Evolutionary conservation across 257 asterid genomes (phyloP), one percentile per base, ranked within the genome.

Genomic region (Leonotis leonurus): DNA sequence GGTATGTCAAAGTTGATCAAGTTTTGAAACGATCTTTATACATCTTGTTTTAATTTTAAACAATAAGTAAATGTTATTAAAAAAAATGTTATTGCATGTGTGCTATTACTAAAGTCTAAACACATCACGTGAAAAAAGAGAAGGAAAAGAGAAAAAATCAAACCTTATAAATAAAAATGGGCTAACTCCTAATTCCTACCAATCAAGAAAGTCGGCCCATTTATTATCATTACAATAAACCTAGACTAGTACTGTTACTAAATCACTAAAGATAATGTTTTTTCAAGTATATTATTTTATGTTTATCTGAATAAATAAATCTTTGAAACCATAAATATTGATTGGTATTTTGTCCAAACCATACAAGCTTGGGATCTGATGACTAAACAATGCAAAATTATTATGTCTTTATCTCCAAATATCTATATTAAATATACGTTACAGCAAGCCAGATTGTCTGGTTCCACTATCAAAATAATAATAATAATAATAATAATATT

Each of bases 301-400:
- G 60, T 72, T 64, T 56, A 69, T 53, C 76, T 53, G 36, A 56
- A 56, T 8, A 16, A 73, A 56, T 10, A 37, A 65, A 41, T 37
- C 18, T 13, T n/a, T 3, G 26, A 68, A 61, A 24, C 56, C 40
- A 32, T 36, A 51, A 51, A 52, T 18, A 11, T 39, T 70, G 54
- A 70, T 72, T 68, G 53, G 59, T 54, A 25, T 49, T 44, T 76
- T 52, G 75, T 59, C 73, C 46, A 53, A 57, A 44, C 63, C 76
- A 54, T 72, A 44, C 14, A 65, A 70, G 75, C 75, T 73, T 80
- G 83, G 78, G 94, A 85, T 83, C 80, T 80, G 79, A 72, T 77
- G 74, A 73, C 45, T 40, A 63, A 18, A 75, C n/a, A 66, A 73
- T 61, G 65, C 55, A 58, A 33, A 48, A 72, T 56, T 60, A 77